Evolutionary conservation across 2,329 filamentous ascomycete genomes (phyloP).

Genomic region (Colletotrichum acutatum): DNA sequence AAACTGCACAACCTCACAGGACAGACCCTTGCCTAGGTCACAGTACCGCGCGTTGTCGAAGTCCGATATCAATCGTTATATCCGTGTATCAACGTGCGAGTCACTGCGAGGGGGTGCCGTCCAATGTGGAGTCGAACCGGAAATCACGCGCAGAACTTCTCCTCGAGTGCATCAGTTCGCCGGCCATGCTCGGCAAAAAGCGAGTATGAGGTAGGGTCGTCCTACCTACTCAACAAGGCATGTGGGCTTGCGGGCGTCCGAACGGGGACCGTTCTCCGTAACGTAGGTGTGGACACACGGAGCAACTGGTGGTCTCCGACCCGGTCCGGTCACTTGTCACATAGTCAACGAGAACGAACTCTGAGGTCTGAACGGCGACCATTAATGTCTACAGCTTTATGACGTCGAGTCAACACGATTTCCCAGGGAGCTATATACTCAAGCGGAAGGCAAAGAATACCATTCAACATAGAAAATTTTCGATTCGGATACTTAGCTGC

Average conservation of each 20-base stretch:
- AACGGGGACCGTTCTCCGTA: slow-evolving; percentile 3
- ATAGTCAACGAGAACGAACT: background rate
- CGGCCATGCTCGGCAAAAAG: background rate
- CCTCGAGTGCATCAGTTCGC: slow-evolving; percentile 4
- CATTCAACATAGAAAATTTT: background rate
- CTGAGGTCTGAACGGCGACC: background rate
- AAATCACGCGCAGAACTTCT: background rate
- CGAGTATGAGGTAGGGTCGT: background rate
- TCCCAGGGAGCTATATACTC: background rate
- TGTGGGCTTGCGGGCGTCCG: background rate
- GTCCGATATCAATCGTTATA: background rate
- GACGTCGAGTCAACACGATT: background rate
- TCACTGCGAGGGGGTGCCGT: background rate
- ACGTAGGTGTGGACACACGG: slow-evolving; percentile 3
- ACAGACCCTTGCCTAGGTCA: background rate
- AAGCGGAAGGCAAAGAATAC: background rate
- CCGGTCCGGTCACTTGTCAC: background rate
- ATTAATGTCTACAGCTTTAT: background rate
- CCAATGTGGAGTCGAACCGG: background rate
- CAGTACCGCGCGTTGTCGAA: background rate
- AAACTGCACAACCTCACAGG: background rate
- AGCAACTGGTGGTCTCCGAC: slow-evolving; percentile 8
- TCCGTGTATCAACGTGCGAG: background rate
- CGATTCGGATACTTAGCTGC: background rate
- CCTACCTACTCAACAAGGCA: background rate